These are phyloP conservation scores for Ambrosia artemisiifolia DNA, from an alignment of 129 eudicot genomes.

Conservation along the genomic window DNA sequence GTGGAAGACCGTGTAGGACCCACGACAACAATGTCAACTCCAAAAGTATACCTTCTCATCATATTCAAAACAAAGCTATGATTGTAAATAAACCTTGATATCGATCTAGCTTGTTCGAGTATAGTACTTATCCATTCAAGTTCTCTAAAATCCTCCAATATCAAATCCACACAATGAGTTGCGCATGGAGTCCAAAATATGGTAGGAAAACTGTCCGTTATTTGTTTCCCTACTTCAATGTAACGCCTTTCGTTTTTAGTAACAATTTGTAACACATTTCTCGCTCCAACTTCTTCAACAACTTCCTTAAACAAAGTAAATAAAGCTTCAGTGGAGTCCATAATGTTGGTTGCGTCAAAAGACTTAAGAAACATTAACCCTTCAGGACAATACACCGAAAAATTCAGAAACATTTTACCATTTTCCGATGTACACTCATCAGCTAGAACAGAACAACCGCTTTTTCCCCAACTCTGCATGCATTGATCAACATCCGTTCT, in stretches of 20 bases:
- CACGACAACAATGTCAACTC: slow-evolving; percentile 67
- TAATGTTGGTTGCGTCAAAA: slow-evolving; percentile 55
- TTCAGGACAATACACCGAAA: slow-evolving; percentile 71
- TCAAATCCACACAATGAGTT: slow-evolving; percentile 57
- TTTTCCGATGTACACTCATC: slow-evolving; percentile 62
- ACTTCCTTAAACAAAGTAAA: slow-evolving; percentile 61
- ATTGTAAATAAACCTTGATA: slow-evolving; percentile 77
- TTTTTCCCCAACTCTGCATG: slow-evolving; percentile 61
- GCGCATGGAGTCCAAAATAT: slow-evolving; percentile 95
- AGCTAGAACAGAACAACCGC: slow-evolving; percentile 79
- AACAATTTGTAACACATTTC: slow-evolving; percentile 75
- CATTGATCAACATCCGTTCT: slow-evolving; percentile 55
- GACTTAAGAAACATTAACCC: slow-evolving; percentile 77
- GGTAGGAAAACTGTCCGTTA: slow-evolving; percentile 58
- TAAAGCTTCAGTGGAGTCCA: slow-evolving; percentile 44
- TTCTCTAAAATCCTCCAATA: slow-evolving; percentile 75
- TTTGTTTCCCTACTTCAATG: slow-evolving; percentile 56
- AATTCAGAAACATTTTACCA: slow-evolving; percentile 51
- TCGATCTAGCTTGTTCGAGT: slow-evolving; percentile 71
- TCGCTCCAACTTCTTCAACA: slow-evolving; percentile 80
- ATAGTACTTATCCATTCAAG: slow-evolving; percentile 61
- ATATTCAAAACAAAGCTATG: slow-evolving; percentile 59
- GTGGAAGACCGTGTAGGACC: slow-evolving; percentile 56
- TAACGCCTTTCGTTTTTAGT: slow-evolving; percentile 60
- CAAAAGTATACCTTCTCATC: slow-evolving; percentile 84